These are phyloP conservation scores for Manihot esculenta DNA, from an alignment of 441 rosid genomes.

Conservation along the genomic window DNA sequence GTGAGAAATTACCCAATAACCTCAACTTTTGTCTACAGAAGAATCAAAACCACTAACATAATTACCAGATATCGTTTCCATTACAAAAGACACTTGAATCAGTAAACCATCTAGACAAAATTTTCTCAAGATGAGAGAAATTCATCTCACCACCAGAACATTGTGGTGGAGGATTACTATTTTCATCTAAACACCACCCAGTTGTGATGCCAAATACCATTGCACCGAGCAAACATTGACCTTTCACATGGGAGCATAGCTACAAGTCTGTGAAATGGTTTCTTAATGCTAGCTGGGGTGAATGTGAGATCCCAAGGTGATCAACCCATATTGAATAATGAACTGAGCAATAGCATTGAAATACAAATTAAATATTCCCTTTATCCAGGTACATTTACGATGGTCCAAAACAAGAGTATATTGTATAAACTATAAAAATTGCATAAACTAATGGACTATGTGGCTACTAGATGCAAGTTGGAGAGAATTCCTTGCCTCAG, in stretches of 20 bases:
- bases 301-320: neutral
- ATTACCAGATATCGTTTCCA: neutral
- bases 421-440: neutral
- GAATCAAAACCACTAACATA: neutral
- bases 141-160: neutral
- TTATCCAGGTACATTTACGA: neutral
- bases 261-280: neutral
- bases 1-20: constrained; percentile 6
- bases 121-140: neutral
- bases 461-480: neutral
- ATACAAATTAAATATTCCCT: neutral
- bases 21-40: neutral
- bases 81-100: neutral
- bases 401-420: neutral
- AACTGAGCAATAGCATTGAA: neutral
- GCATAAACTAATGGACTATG: neutral
- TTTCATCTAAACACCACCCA: neutral
- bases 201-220: neutral
- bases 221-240: neutral
- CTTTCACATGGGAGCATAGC: neutral
- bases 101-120: neutral
- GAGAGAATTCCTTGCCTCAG: constrained; percentile 49
- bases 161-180: neutral
- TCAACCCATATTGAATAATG: too few species aligned
- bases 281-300: neutral